phyloP scores from a whole-genome alignment of 148 eudicot species.

The Chenopodium album region DNA sequence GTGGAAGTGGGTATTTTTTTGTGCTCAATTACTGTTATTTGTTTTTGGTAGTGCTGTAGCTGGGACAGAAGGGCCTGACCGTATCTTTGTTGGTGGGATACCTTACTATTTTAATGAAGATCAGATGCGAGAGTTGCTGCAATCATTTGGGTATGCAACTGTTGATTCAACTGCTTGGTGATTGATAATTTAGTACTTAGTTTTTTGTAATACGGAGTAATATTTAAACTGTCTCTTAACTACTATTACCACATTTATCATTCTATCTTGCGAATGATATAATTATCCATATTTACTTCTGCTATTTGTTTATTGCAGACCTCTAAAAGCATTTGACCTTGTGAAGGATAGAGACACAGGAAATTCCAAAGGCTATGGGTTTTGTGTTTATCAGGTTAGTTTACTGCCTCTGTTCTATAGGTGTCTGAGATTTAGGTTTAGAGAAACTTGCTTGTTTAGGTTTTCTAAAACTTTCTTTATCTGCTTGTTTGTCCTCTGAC shows the following conservation, averaged over 20 bases:
- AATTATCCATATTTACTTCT: slow-evolving; percentile 2
- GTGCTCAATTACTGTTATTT: slow-evolving; percentile 13
- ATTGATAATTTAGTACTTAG: neutral
- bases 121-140: slow-evolving; percentile 79
- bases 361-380: slow-evolving; percentile 92
- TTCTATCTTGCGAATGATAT: neutral
- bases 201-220: neutral
- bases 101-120: slow-evolving; percentile 84
- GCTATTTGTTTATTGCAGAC: slow-evolving; percentile 37
- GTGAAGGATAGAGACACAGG: slow-evolving; percentile 97
- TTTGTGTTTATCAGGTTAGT: slow-evolving; percentile 76
- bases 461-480: neutral
- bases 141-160: slow-evolving; percentile 71
- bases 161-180: neutral
- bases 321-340: slow-evolving; percentile 83
- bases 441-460: neutral
- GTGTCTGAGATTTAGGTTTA: neutral
- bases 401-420: neutral
- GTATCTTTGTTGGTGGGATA: slow-evolving; percentile 89
- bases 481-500: too few species aligned
- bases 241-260: neutral
- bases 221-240: neutral
- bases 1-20: neutral
- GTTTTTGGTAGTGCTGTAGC: slow-evolving; percentile 45
- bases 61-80: slow-evolving; percentile 84